Percentiles rank a stretch among this genome's conserved stretches.
Conservation (phyloP, 106 monocot species). For the Narthecium ossifragum region DNA sequence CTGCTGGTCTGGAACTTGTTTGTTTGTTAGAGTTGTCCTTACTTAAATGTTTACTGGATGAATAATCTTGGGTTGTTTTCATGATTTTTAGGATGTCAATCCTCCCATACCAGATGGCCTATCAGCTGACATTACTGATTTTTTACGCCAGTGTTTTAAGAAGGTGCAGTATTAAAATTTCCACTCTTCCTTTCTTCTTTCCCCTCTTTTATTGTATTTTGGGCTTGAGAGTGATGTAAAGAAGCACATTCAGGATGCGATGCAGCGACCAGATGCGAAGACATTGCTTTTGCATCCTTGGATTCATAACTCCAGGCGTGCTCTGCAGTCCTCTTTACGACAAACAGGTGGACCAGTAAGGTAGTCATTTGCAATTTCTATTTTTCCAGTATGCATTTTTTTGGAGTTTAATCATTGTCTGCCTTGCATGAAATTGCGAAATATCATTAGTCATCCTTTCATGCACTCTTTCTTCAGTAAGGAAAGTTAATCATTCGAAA, state of each 20-base stretch:
- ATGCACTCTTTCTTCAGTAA: too few relatives aligned
- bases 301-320: slow-evolving; percentile 90
- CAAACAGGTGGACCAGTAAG: slow-evolving; percentile 53
- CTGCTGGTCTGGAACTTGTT: too few relatives aligned
- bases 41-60: too few relatives aligned
- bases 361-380: slow-evolving; percentile 15
- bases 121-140: slow-evolving; percentile 86
- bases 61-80: not conserved
- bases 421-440: too few relatives aligned
- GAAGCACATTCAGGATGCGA: slow-evolving; percentile 69
- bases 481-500: too few relatives aligned
- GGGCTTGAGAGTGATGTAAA: slow-evolving; percentile 10
- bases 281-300: slow-evolving; percentile 82
- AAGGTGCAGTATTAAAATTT: slow-evolving; percentile 35
- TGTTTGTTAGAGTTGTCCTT: too few relatives aligned
- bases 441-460: not conserved
- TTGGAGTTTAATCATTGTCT: too few relatives aligned
- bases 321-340: slow-evolving; percentile 61
- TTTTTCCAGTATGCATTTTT: too few relatives aligned
- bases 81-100: slow-evolving; percentile 58
- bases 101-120: slow-evolving; percentile 96
- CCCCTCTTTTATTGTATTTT: not conserved
- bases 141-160: slow-evolving; percentile 91
- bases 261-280: slow-evolving; percentile 98
- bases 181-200: not conserved